Evolutionary conservation across 768 basidiomycete genomes (phyloP).

Genomic region (Suillus variegatus): DNA sequence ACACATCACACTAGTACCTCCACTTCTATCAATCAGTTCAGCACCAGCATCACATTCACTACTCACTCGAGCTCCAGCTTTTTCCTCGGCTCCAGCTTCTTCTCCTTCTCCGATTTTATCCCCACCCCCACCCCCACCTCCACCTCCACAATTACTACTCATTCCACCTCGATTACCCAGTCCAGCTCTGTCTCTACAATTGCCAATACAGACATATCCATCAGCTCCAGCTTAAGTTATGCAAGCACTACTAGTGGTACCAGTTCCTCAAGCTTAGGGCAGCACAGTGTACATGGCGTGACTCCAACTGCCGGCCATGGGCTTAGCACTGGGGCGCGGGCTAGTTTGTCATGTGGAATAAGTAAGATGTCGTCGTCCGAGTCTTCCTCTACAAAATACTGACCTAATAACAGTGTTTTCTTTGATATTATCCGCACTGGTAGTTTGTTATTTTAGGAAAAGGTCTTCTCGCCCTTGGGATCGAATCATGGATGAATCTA

Average conservation of each 20-base stretch:
- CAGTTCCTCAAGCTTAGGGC: not conserved
- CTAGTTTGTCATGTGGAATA: constrained; percentile 26
- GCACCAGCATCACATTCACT: not conserved
- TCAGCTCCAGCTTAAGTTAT: not conserved
- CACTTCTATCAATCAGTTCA: not conserved
- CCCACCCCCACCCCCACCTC: not conserved
- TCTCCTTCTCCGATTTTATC: not conserved
- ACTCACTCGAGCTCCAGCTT: not conserved
- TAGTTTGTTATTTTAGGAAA: constrained; percentile 12
- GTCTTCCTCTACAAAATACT: not conserved
- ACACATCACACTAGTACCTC: not conserved
- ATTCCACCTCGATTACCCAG: not conserved
- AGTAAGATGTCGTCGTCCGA: constrained; percentile 17
- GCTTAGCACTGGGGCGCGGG: constrained; percentile 20
- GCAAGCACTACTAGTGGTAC: constrained; percentile 3
- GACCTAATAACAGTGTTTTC: constrained; percentile 7
- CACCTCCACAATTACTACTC: not conserved
- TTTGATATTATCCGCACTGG: constrained; percentile 1
- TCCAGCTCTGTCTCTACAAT: constrained; percentile 4
- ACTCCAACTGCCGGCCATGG: constrained; percentile 5
- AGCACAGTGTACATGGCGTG: not conserved
- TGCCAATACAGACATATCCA: not conserved
- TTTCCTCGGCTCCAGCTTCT: not conserved
- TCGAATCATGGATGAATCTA: not conserved
- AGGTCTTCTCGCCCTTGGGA: constrained; percentile 5